Base-by-base conservation (phyloP, 768 basidiomycete genomes). In the Russula abietina region DNA sequence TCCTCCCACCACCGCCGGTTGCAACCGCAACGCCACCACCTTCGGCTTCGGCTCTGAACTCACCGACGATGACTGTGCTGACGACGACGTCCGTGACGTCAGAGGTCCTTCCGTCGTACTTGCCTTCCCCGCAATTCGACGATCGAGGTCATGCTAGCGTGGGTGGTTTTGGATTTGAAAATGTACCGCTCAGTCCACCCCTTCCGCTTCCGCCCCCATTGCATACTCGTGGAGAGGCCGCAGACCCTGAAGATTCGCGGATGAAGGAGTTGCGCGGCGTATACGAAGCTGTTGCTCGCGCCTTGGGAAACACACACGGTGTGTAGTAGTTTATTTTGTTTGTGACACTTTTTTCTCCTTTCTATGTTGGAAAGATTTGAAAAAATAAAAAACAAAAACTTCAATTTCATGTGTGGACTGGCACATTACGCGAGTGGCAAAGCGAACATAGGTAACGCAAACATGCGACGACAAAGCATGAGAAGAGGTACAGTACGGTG, bases 251-350 rank as follows among this genome's bases (percentile, higher is more conserved):
- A 9, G 64, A 65, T 45, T 12, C 38, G 32, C 51, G 59, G 30
- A 60, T 57, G 59, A 57, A 17, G 36, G 65, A 57, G 24, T 30
- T 53, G 53, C 59, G 64, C 32, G 60, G 45, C 14, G 52, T 67
- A 26, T 67, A 67, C 26, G 64, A 65, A 26, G 66, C 66, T 28
- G 66, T 67, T 54, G 51, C 66, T 56, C 58, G 59, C 38, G 66
- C 66, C 10, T 41, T 65, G 55, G 66, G 59, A 24, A 46, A 32
- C 24, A 22, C 26, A 26, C 64, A 51, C 3, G 14, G 32, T 7
- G 43, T 32, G n/a, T 46, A 33, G 11, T 45, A 9, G 38, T 39
- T 39, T 22, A 10, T 33, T 52, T 33, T n/a, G n/a, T 26, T 30
- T 16, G 9, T 3, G 7, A 45, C 45, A 10, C 19, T 10, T 45